Evolutionary conservation across 2,329 filamentous ascomycete species (phyloP).

Genomic region (Thermothelomyces thermophilus): DNA sequence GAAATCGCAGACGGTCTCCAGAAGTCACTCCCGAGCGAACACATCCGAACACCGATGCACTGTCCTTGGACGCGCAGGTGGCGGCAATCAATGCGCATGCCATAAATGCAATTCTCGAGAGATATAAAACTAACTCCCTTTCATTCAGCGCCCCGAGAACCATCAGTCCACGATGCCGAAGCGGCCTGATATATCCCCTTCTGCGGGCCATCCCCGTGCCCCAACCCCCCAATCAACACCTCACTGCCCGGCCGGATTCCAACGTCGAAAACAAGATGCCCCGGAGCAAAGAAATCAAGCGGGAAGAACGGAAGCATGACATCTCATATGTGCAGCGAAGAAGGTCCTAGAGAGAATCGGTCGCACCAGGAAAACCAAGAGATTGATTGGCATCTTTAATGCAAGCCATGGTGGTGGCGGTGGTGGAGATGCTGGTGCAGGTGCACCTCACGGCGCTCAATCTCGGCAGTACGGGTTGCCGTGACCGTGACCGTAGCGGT

Average conservation of each 20-base stretch:
- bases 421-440: constrained; percentile 28
- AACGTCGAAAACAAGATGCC: constrained; percentile 13
- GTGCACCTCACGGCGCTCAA: constrained; percentile 32
- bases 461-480: constrained; percentile 25
- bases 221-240: background rate
- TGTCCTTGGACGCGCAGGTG: constrained; percentile 11
- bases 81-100: constrained; percentile 19
- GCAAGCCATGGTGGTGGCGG: constrained; percentile 26
- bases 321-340: constrained; percentile 15
- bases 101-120: constrained; percentile 13
- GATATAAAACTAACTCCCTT: constrained; percentile 13
- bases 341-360: constrained; percentile 1
- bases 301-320: constrained; percentile 9
- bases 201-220: background rate
- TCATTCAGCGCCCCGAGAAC: constrained; percentile 2
- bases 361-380: constrained; percentile 3
- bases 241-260: constrained; percentile 3
- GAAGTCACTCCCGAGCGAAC: constrained; percentile 8
- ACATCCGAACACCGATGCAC: constrained; percentile 16
- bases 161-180: constrained; percentile 5
- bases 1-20: constrained; percentile 13
- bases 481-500: constrained; percentile 37
- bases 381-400: constrained; percentile 6
- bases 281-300: constrained; percentile 8
- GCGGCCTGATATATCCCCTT: background rate